phyloP scores from a whole-genome alignment of 2,329 filamentous ascomycete genomes.

The Penicillium brevicompactum region DNA sequence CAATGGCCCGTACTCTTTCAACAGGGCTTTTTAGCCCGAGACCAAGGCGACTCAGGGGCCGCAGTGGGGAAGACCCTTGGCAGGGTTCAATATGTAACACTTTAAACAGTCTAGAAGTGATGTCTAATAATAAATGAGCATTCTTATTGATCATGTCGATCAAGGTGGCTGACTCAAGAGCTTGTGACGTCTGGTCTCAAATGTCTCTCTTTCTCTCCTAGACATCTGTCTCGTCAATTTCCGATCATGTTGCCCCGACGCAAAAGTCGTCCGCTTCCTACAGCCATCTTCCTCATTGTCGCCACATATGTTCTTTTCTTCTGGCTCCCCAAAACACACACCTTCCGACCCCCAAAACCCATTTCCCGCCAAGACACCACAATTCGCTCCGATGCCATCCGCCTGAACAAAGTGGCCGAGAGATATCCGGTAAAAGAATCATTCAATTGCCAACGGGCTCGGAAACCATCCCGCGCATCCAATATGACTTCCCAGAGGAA shows the following conservation, averaged over 20 bases:
- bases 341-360: slow-evolving; percentile 5
- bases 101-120: not conserved
- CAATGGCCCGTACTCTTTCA: too few relatives aligned
- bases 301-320: slow-evolving; percentile 23
- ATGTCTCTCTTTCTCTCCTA: not conserved
- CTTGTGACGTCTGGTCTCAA: not conserved
- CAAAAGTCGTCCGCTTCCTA: slow-evolving; percentile 20
- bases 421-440: slow-evolving; percentile 72
- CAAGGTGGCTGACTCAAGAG: not conserved
- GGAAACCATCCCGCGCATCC: slow-evolving; percentile 73
- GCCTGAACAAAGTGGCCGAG: slow-evolving; percentile 74
- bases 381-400: slow-evolving; percentile 33
- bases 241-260: slow-evolving; percentile 28
- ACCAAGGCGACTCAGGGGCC: not conserved
- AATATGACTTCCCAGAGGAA: slow-evolving; percentile 70
- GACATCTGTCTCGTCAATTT: not conserved
- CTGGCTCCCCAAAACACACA: slow-evolving; percentile 12
- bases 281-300: slow-evolving; percentile 17
- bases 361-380: slow-evolving; percentile 8
- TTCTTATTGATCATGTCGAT: not conserved
- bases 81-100: not conserved
- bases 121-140: not conserved
- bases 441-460: slow-evolving; percentile 75
- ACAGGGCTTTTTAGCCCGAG: too few relatives aligned
- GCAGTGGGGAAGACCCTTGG: not conserved